phyloP scores from a whole-genome alignment of 495 filamentous ascomycete species.

The Xylaria sp. region DNA sequence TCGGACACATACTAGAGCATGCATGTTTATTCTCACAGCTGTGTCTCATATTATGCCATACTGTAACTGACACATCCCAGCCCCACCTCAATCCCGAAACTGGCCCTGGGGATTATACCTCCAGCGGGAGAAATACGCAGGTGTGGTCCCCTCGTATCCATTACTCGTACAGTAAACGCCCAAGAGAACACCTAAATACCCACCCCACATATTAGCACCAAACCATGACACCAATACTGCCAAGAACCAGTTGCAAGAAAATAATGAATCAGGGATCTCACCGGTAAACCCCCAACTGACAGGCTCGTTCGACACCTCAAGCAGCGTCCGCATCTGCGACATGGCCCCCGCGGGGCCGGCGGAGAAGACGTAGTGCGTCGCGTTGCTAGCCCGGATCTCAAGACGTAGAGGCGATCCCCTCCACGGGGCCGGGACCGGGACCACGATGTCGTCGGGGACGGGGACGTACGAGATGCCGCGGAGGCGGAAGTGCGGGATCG shows the following conservation, averaged over 20 bases:
- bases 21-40: background rate
- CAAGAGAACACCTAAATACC: slow-evolving; percentile 44
- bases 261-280: slow-evolving; percentile 23
- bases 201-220: background rate
- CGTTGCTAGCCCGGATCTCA: slow-evolving; percentile 54
- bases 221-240: too few species aligned
- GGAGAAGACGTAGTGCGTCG: slow-evolving; percentile 54
- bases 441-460: slow-evolving; percentile 40
- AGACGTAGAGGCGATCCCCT: slow-evolving; percentile 41
- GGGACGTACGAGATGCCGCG: slow-evolving; percentile 47
- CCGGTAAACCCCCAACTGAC: slow-evolving; percentile 61
- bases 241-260: background rate
- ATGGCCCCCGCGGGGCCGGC: slow-evolving; percentile 45
- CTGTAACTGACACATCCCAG: background rate
- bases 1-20: background rate
- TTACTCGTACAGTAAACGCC: slow-evolving; percentile 62
- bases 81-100: slow-evolving; percentile 41
- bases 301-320: slow-evolving; percentile 46
- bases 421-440: slow-evolving; percentile 46
- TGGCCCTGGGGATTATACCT: slow-evolving; percentile 52
- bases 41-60: background rate
- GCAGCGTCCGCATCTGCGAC: slow-evolving; percentile 43
- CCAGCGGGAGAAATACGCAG: slow-evolving; percentile 56
- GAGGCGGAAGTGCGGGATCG: slow-evolving; percentile 47
- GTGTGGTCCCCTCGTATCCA: slow-evolving; percentile 49